Base-by-base conservation (phyloP, 2,329 filamentous ascomycete genomes). In the Penicillium sp. region DNA sequence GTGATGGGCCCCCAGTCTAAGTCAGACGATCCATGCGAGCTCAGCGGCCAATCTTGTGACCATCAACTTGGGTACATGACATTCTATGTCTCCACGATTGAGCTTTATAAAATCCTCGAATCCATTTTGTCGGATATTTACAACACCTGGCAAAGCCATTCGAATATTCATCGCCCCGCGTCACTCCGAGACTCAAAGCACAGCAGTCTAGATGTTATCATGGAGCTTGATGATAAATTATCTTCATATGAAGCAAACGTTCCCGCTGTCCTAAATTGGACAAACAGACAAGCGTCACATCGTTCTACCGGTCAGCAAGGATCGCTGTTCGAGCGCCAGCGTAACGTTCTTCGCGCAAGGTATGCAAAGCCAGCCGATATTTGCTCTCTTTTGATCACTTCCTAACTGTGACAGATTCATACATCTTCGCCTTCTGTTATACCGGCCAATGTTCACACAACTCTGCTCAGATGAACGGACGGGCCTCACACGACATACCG, bases 61-160 rank as follows among this genome's bases (percentile, higher is more conserved):
- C 63, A 65, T 24, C 51, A 55, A 12, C 54, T 64, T 3, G 67
- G 66, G 1, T 56, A 68, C 9, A 71, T 72, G 65, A 64, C 64
- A 1, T 76, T 75, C 56, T 75, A 75, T 47, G 62, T 64, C 17
- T 67, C 65, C 4, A 68, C 69, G 28, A 67, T 71, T 55, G 49
- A 75, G 65, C 56, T 76, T 8, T 73, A 73, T 45, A 65, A 61
- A 4, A 73, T 76, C n/a, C 67, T 76, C 4, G 73, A 74, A 49
- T 69, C 68, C 2, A 76, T 79, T 13, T 66, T 80, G 4, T 72
- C 70, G 0, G 70, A 75, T 35, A 70, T 78, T 10, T 78, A 79
- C 55, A 71, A 74, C 28, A 63, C 68, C 33, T 75, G 71, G 72
- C 68, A 69, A 35, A 62, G 68, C 12, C 65, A 65, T 38, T 65